Base-by-base conservation (phyloP, 306 rosid genomes). In the Acmispon strigosus region DNA sequence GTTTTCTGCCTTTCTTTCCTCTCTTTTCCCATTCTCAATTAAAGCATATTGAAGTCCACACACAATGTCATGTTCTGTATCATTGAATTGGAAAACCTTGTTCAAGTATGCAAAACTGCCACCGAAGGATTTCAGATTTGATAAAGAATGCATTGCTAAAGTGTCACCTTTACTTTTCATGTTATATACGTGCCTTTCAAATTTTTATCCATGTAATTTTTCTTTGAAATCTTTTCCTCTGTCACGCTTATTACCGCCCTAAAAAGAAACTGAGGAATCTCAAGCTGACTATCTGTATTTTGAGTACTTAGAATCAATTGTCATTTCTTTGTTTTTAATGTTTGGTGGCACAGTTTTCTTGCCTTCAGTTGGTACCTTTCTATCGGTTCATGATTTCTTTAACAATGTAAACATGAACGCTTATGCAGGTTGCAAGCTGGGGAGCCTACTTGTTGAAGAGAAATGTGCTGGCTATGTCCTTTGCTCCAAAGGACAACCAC, bases 401-500 rank as follows among this genome's bases (percentile, higher is more conserved):
- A 76, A 72, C 80, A 75, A 80, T 80, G 56, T 56, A 62, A 52
- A 64, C 29, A 17, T 67, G 76, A 70, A 81, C 24, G 52, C 41
- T 74, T 53, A 82, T 59, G 62, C 83, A 94, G 98, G 98, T 94
- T 78, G 97, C 96, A 20, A 94, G 98, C 74, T 94, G 98, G 98
- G 98, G 98, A 69, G 98, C 98, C 57, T 94, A 95, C 88, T 70
- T 95, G 86, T 74, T 87, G 42, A 91, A 89, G 85, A 89, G 92
- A 84, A 95, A 91, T 63, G 91, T 91, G 78, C 63, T 95, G 52
- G 70, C 99, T 54, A 89, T 95, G 96, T 95, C 97, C 43, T 95
- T 95, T 70, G 97, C 99, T 47, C 99, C 96, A 10, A 86, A 89
- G 85, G 99, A 95, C 81, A 95, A 95, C 82, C 97, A 95, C 36